These are phyloP conservation scores for Darksidea phi DNA, from an alignment of 495 filamentous ascomycete genomes.

Conservation along the genomic window DNA sequence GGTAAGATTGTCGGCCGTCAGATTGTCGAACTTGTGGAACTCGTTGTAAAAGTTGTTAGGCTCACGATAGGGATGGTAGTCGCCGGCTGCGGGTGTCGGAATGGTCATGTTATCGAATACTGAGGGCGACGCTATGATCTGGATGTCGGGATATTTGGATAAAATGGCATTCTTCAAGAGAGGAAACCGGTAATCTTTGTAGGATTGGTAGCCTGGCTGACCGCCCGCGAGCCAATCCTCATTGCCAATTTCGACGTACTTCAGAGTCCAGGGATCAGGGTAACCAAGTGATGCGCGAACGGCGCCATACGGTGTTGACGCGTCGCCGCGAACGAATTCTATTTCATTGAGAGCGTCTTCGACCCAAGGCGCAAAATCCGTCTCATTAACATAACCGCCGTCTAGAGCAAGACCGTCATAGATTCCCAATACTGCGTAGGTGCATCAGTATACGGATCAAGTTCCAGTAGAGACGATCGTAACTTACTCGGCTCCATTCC, in stretches of 20 bases:
- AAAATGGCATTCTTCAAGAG: conserved; percentile 52
- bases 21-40: conserved; percentile 35
- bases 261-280: conserved; percentile 50
- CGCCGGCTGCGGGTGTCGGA: conserved; percentile 12
- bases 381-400: conserved; percentile 28
- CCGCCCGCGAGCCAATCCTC: conserved; percentile 53
- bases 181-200: conserved; percentile 45
- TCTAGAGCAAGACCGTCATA: conserved; percentile 64
- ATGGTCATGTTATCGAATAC: conserved; percentile 24
- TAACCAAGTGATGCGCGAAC: conserved; percentile 51
- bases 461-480: neutral
- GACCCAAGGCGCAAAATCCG: conserved; percentile 19
- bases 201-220: conserved; percentile 39
- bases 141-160: conserved; percentile 51
- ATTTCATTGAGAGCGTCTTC: conserved; percentile 38
- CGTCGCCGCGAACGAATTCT: conserved; percentile 36
- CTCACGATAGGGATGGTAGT: conserved; percentile 35
- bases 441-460: neutral
- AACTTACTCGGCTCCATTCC: conserved; percentile 49
- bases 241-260: conserved; percentile 56
- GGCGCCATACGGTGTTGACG: conserved; percentile 45
- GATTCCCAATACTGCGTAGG: conserved; percentile 50
- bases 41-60: conserved; percentile 43
- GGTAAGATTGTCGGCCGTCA: conserved; percentile 28
- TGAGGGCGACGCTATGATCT: conserved; percentile 16